A percentile compares a stretch with the other conserved stretches of the same genome.
Conservation (phyloP, 108 stramenopile genomes). For the Chaetoceros tenuissimus region DNA sequence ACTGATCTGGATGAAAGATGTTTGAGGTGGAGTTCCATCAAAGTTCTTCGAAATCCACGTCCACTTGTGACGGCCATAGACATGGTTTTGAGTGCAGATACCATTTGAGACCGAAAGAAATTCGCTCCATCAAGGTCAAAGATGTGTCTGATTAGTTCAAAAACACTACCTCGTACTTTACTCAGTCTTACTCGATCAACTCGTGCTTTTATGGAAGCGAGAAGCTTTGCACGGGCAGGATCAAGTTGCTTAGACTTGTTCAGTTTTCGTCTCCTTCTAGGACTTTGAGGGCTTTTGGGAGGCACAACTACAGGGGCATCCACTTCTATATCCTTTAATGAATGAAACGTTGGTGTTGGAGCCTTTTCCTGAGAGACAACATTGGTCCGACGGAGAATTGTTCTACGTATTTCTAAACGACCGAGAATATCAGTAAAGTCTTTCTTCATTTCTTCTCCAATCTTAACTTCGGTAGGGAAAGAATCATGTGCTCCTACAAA, state of each 20-base stretch:
- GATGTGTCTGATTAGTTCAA: conserved; percentile 57
- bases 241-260: neutral
- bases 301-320: neutral
- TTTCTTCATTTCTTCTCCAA: conserved; percentile 7
- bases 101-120: conserved; percentile 70
- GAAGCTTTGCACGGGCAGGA: neutral
- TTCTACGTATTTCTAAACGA: conserved; percentile 21
- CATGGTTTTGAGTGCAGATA: conserved; percentile 72
- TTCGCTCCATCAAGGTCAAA: conserved; percentile 85
- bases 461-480: conserved; percentile 35
- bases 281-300: neutral
- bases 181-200: conserved; percentile 57
- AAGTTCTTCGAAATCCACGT: conserved; percentile 58
- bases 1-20: conserved; percentile 64
- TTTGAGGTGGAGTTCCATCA: conserved; percentile 52
- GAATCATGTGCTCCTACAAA: conserved; percentile 72
- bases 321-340: no score
- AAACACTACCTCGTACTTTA: conserved; percentile 57
- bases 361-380: neutral
- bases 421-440: conserved; percentile 38
- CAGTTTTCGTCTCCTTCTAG: neutral
- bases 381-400: neutral
- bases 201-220: conserved; percentile 28
- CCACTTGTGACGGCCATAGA: conserved; percentile 63
- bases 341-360: neutral